Evolutionary conservation across 2,329 filamentous ascomycete species (phyloP), one percentile per base, ranked within the genome.

Genomic region (Arthrinium puccinioides): DNA sequence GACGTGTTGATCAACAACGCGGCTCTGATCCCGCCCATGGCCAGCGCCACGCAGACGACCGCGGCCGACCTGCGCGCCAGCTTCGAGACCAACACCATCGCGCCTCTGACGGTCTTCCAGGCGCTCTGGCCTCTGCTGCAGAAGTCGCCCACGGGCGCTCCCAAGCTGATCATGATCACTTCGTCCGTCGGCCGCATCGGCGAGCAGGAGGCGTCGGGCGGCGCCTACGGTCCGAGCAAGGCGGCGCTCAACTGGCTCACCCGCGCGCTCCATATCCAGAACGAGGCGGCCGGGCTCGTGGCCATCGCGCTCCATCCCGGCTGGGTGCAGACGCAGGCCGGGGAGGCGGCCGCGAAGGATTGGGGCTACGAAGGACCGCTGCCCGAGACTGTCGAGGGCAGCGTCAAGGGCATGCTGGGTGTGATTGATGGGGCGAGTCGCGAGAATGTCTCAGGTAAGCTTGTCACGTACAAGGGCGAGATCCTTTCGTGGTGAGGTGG

Each of bases 1-100:
- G 70, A 76, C 30, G 50, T 71, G 6, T 59, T 76, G 4, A 63
- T 76, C 42, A 67, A 66, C 40, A 76, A 76, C 42, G 71, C 71
- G 0, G 71, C 63, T 3, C 60, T 66, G 15, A 49, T 47, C 11
- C 50, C 51, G 9, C 46, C 51, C 26, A 57, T 55, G 40, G 51
- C 47, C 2, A 45, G 51, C 2, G 53, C 60, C 0, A 35, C 46
- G 5, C 46, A 53, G 16, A 63, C 36, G 19, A 59, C 48, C 5
- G 46, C 48, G 4, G 45, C 43, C 2, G 60, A 66, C 30, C 43
- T 72, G 23, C 51, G 54, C 6, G 42, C 57, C 2, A 56, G 66
- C 7, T 59, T 70, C 39, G 55, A 67, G 8, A 52, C 66, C 30
- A 76, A 76, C 44, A 56, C 63, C 0, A 55, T 67, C 16, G 60